Evolutionary conservation across 495 filamentous ascomycete genomes (phyloP), one percentile per base, ranked within the genome.

Genomic region (Aspergillus conjunctus): DNA sequence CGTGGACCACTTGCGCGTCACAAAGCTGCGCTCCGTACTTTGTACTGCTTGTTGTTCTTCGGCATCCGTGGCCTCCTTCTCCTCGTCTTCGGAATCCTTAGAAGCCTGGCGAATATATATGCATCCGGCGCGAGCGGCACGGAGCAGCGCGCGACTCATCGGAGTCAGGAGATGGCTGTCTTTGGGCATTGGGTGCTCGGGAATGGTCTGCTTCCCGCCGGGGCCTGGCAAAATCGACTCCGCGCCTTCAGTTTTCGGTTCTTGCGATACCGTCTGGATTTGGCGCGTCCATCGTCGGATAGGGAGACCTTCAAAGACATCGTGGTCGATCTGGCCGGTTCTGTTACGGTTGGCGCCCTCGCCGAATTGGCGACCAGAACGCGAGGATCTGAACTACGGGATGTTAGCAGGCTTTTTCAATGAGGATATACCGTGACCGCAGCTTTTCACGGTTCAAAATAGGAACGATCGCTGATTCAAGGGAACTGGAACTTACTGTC

Each of bases 231-330:
- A 71, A 15, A 67, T 44, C 51, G 78, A 51, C 52, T 78, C 72
- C 39, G 73, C 74, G 1, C 73, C 79, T 18, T 87, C 85, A 26
- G 81, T 71, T 20, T 84, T 84, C 0, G 81, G 78, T 0, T 85
- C 84, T 49, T 90, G 86, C 53, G 85, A 89, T 63, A 95, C 74
- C 37, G 80, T 89, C 31, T 93, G 85, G 73, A 75, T 78, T 67
- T 88, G 83, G 56, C 85, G 85, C 59, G 88, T 85, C 91, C 93
- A 98, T 81, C 95, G 91, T 59, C 93, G 89, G 50, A 98, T 87
- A 18, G 94, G 94, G 7, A 98, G 81, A 46, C 94, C 92, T 74
- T 98, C 93, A 62, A 96, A 94, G 66, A 97, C 87, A 79, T 98
- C 95, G 71, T 97, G 91, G 66, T 98, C 94, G 46, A 89, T 85